phyloP scores from a whole-genome alignment of 192 early-diverging fungal genomes.

The Piromyces finnis region DNA sequence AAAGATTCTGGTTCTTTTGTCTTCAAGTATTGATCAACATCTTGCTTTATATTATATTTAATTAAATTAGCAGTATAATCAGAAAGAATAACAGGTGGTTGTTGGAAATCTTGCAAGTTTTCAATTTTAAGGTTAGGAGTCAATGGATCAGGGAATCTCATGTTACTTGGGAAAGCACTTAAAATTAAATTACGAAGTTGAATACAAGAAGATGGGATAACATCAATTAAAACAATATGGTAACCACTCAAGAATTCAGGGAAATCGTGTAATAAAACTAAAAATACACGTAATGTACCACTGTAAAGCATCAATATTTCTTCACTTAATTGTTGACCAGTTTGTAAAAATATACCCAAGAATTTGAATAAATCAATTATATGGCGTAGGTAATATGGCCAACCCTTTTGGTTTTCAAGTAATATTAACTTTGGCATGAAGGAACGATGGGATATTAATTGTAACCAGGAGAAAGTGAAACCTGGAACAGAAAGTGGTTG shows the following conservation, averaged over 20 bases:
- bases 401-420: conserved; percentile 62
- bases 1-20: conserved; percentile 33
- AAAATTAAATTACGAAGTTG: conserved; percentile 91
- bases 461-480: conserved; percentile 86
- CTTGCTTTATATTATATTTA: conserved; percentile 42
- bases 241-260: conserved; percentile 92
- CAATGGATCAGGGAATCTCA: conserved; percentile 93
- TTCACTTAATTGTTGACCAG: conserved; percentile 21
- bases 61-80: conserved; percentile 53
- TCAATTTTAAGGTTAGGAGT: conserved; percentile 89
- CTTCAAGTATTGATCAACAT: conserved; percentile 54
- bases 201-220: conserved; percentile 77
- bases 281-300: conserved; percentile 76
- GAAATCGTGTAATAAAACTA: conserved; percentile 89
- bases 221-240: conserved; percentile 78
- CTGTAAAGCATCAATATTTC: conserved; percentile 51
- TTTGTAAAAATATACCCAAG: conserved; percentile 60
- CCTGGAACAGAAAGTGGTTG: conserved; percentile 77
- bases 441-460: conserved; percentile 77
- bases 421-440: conserved; percentile 76
- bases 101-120: conserved; percentile 69
- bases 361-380: conserved; percentile 76
- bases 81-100: conserved; percentile 66
- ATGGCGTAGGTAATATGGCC: conserved; percentile 70
- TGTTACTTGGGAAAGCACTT: conserved; percentile 80